Percentiles rank a stretch among this genome's conserved stretches.
These are phyloP conservation scores for Croton laevigatus DNA, from an alignment of 441 rosid species.

Conservation along the genomic window DNA sequence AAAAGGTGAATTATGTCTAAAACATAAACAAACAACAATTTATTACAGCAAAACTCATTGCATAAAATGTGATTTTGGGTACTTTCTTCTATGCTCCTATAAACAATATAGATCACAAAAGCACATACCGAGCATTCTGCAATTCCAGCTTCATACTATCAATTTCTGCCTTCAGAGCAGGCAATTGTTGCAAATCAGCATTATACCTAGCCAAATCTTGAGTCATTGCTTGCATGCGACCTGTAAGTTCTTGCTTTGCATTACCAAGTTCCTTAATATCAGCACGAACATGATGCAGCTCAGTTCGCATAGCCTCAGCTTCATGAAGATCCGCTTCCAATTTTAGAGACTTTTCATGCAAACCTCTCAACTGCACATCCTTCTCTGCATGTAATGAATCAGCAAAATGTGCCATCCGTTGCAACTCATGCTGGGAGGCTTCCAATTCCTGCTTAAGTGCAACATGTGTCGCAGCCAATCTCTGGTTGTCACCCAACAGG, in stretches of 20 bases:
- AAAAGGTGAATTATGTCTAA: background rate
- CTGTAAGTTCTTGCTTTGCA: constrained; percentile 63
- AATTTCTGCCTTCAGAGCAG: constrained; percentile 68
- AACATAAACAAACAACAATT: background rate
- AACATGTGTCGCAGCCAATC: constrained; percentile 85
- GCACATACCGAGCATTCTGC: constrained; percentile 72
- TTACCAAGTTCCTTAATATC: constrained; percentile 77
- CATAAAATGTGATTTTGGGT: constrained; percentile 5
- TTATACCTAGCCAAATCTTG: constrained; percentile 73
- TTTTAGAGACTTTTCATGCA: constrained; percentile 72
- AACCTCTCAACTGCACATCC: constrained; percentile 80
- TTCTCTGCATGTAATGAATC: constrained; percentile 70
- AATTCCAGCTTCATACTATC: constrained; percentile 84
- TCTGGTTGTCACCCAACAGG: constrained; percentile 81
- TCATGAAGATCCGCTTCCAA: constrained; percentile 68
- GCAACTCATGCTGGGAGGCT: constrained; percentile 74
- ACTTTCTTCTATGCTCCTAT: background rate
- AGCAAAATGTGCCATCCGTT: constrained; percentile 56
- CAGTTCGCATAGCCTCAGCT: constrained; percentile 60
- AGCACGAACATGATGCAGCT: constrained; percentile 56
- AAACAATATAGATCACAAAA: constrained; percentile 5
- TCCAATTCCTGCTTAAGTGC: constrained; percentile 93
- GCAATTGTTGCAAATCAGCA: constrained; percentile 71
- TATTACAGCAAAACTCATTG: constrained; percentile 4
- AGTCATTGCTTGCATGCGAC: constrained; percentile 65